phyloP scores from a whole-genome alignment of 495 filamentous ascomycete genomes.

The Xylaria telfairii region DNA sequence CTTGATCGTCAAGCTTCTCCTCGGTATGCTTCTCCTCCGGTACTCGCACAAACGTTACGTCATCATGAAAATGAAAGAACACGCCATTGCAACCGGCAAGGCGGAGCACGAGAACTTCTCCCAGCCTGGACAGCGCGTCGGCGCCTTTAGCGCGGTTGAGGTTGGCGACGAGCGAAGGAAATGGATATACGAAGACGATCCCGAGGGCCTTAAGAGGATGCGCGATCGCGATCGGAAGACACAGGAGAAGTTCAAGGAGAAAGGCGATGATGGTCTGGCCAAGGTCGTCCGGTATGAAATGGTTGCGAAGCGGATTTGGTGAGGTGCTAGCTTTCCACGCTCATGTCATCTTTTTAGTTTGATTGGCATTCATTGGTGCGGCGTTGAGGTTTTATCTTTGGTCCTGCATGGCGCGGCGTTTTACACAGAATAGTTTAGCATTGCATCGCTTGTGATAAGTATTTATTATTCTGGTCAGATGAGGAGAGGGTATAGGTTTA shows the following conservation, averaged over 20 bases:
- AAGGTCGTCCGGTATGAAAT: constrained; percentile 86
- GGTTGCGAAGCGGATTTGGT: constrained; percentile 95
- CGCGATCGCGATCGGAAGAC: constrained; percentile 69
- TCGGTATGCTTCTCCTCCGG: constrained; percentile 80
- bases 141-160: constrained; percentile 84
- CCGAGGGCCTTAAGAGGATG: constrained; percentile 68
- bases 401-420: constrained; percentile 22
- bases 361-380: background rate
- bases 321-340: background rate
- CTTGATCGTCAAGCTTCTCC: constrained; percentile 78
- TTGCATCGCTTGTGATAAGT: background rate
- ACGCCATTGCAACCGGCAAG: constrained; percentile 50
- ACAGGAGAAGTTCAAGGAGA: constrained; percentile 63
- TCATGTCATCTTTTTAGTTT: background rate
- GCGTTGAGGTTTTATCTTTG: background rate
- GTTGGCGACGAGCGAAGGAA: constrained; percentile 85
- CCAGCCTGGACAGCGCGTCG: constrained; percentile 73
- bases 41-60: constrained; percentile 79
- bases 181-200: constrained; percentile 88
- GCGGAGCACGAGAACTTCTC: constrained; percentile 62
- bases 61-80: constrained; percentile 77
- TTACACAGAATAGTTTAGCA: background rate
- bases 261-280: constrained; percentile 64
- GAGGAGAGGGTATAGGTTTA: background rate
- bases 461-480: background rate